phyloP scores from a whole-genome alignment of 2,329 filamentous ascomycete species.

The Aspergillus sp. region DNA sequence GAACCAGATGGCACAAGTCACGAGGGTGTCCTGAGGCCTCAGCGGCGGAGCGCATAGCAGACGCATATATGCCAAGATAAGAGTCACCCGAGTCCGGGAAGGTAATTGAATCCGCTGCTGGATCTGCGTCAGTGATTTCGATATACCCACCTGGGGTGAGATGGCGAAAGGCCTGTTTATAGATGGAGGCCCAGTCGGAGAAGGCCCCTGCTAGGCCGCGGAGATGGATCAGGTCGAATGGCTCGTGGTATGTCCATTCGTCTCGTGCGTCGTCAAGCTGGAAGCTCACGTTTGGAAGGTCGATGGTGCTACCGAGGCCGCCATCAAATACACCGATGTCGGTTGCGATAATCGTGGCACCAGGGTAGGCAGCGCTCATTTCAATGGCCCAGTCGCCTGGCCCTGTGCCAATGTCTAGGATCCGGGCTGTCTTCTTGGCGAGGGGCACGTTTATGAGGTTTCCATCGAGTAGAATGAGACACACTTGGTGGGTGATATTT shows the following conservation, averaged over 20 bases:
- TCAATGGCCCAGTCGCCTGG: constrained; percentile 52
- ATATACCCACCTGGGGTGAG: constrained; percentile 49
- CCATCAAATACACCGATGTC: constrained; percentile 47
- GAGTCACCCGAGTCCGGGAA: constrained; percentile 28
- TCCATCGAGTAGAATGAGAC: constrained; percentile 46
- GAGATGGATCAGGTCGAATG: constrained; percentile 52
- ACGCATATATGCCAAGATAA: constrained; percentile 34
- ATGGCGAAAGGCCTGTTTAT: constrained; percentile 46
- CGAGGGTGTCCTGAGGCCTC: constrained; percentile 42
- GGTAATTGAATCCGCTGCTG: constrained; percentile 26
- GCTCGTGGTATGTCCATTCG: constrained; percentile 50
- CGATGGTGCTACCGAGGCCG: constrained; percentile 29
- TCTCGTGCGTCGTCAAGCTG: constrained; percentile 51
- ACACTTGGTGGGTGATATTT: constrained; percentile 63
- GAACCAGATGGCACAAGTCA: constrained; percentile 44
- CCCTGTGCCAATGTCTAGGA: constrained; percentile 50
- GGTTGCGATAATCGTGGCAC: constrained; percentile 49
- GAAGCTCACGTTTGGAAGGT: constrained; percentile 46
- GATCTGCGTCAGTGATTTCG: constrained; percentile 46
- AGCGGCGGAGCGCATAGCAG: constrained; percentile 39
- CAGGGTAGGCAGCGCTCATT: constrained; percentile 46
- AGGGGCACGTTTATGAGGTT: constrained; percentile 34
- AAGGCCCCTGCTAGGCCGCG: constrained; percentile 51
- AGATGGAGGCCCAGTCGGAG: constrained; percentile 47
- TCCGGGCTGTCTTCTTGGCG: constrained; percentile 26